Base-by-base conservation (phyloP, 441 rosid genomes). In the Syzygium malaccense region DNA sequence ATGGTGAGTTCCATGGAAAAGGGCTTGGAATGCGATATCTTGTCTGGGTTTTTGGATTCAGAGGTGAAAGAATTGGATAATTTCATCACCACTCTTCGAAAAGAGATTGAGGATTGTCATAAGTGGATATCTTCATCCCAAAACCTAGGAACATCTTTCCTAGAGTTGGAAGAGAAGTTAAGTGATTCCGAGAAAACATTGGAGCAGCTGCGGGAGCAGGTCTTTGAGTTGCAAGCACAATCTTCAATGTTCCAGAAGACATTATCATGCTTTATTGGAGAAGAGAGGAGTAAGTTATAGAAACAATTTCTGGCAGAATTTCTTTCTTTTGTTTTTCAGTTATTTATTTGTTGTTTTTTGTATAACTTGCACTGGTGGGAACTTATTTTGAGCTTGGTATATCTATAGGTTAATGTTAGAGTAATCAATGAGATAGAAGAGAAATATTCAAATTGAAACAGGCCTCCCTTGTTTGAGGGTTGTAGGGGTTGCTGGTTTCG, bases 11-110 rank as follows among this genome's bases (percentile, higher is more conserved):
- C 91, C 14, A 91, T 91, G 60, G 96, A 92, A 92, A 93, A 91
- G 87, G 98, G 95, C 13, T 86, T 96, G 90, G 96, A 94, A 91
- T 97, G 94, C 86, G 95, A 95, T 92, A 92, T 98, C 51, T 92
- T 98, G 91, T 95, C 95, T 83, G 94, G 93, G 55, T 90, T 96
- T 89, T 92, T 97, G 88, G 93, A 91, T 89, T 94, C 98, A 68
- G 98, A 96, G 94, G 93, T 95, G 80, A 92, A 90, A 37, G 96
- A 95, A 90, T 88, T 96, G 90, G 94, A 97, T 49, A 91, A 92
- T 4, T 91, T 94, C 88, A 89, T 95, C 87, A 85, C 86, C 75
- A 86, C 55, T 88, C 88, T 94, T 57, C 91, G 94, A 87, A 89
- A 75, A 62, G 93, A 93, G 79, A 88, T 94, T 79, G 64, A 88